A percentile compares a stretch with the other conserved stretches of the same genome.
Evolutionary conservation across 2,329 filamentous ascomycete species (phyloP).

Genomic region (Magnaporthiopsis poae): DNA sequence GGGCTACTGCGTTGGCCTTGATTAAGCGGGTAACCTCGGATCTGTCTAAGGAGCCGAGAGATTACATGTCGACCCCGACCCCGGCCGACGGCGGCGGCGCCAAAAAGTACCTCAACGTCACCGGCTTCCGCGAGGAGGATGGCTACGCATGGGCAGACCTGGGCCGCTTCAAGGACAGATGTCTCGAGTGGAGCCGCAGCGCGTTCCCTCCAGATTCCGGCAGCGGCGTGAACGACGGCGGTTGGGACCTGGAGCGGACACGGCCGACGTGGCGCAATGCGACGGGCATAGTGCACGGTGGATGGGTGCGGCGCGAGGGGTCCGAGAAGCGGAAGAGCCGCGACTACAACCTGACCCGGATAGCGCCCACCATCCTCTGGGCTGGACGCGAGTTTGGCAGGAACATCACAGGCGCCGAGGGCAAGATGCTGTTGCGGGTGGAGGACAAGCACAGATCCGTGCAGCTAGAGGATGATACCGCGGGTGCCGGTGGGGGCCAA

Average conservation of each 20-base stretch:
- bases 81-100: constrained; percentile 21
- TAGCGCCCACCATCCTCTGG: constrained; percentile 59
- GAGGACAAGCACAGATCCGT: constrained; percentile 40
- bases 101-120: constrained; percentile 53
- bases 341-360: constrained; percentile 54
- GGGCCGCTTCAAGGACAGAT: constrained; percentile 53
- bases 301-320: constrained; percentile 55
- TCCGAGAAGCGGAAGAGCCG: constrained; percentile 27
- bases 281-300: constrained; percentile 66
- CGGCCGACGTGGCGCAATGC: constrained; percentile 63
- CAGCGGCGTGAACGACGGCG: constrained; percentile 11
- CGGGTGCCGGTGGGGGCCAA: constrained; percentile 16
- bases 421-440: constrained; percentile 60
- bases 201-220: constrained; percentile 26
- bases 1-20: no score
- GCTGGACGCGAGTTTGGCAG: constrained; percentile 56
- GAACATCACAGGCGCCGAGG: constrained; percentile 67
- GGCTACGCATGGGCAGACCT: constrained; percentile 71
- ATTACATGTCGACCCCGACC: constrained; percentile 13
- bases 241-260: constrained; percentile 22
- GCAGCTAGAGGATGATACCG: constrained; percentile 20
- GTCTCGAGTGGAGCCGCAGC: constrained; percentile 49
- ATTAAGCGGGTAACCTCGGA: no score
- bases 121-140: constrained; percentile 65
- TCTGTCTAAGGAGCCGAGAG: no score